phyloP scores from a whole-genome alignment of 2,329 filamentous ascomycete species.

The Scytalidium lignicola region DNA sequence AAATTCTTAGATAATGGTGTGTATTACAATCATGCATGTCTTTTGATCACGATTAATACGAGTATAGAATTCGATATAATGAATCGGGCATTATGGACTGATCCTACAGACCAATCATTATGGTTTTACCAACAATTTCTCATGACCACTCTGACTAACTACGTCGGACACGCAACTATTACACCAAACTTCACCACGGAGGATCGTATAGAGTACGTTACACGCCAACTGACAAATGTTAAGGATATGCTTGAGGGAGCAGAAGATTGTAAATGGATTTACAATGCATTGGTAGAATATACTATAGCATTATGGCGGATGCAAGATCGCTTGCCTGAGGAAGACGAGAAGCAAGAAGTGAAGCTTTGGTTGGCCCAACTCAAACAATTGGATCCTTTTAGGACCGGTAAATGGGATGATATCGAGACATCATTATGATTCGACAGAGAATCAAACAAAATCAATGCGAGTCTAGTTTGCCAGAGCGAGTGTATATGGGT shows the following conservation, averaged over 20 bases:
- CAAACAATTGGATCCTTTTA: constrained; percentile 26
- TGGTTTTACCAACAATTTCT: constrained; percentile 97
- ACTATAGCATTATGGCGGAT: constrained; percentile 54
- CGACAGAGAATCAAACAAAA: neutral
- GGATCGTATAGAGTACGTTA: constrained; percentile 62
- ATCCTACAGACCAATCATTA: constrained; percentile 92
- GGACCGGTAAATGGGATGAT: constrained; percentile 29
- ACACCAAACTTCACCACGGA: constrained; percentile 55
- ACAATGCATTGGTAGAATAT: constrained; percentile 78
- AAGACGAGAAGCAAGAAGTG: constrained; percentile 32
- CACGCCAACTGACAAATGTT: constrained; percentile 68
- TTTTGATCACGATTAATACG: constrained; percentile 11
- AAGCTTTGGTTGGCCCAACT: constrained; percentile 25
- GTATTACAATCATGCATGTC: neutral
- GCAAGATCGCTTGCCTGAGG: constrained; percentile 36
- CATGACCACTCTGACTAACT: constrained; percentile 60
- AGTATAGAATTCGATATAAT: constrained; percentile 66
- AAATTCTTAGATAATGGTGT: constrained; percentile 67
- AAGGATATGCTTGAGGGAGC: constrained; percentile 60
- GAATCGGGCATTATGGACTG: constrained; percentile 58
- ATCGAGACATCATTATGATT: constrained; percentile 13
- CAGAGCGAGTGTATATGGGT: no score
- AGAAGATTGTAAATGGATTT: constrained; percentile 79
- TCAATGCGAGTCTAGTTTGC: no score
- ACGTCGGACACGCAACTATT: constrained; percentile 50